Percentiles rank a stretch among this genome's conserved stretches.
These are phyloP conservation scores for Pharus latifolius DNA, from an alignment of 176 grass and related monocot genomes.

Conservation along the genomic window DNA sequence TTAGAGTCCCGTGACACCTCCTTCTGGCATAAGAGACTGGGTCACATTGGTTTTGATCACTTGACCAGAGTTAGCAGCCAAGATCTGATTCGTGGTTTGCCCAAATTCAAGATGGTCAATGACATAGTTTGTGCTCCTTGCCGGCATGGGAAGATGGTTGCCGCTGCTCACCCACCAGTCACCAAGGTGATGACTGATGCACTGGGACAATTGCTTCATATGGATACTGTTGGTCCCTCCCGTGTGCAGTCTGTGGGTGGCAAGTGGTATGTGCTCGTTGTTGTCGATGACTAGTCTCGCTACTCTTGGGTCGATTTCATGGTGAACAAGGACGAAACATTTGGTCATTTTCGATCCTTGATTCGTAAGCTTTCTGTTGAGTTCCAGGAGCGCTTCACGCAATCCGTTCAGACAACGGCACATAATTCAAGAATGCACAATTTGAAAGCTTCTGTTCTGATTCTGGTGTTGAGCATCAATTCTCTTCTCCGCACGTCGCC, in stretches of 20 bases:
- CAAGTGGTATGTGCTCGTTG: neutral
- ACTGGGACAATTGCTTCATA: neutral
- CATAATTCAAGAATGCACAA: neutral
- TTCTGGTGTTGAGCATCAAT: neutral
- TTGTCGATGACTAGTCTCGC: neutral
- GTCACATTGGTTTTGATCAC: neutral
- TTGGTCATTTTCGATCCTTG: neutral
- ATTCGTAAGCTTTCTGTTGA: neutral
- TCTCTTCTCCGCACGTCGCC: neutral
- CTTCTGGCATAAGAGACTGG: neutral
- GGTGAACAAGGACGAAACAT: neutral
- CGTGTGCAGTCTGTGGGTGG: neutral
- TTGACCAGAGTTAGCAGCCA: neutral
- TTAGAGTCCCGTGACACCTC: neutral
- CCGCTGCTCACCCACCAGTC: neutral
- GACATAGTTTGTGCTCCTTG: neutral
- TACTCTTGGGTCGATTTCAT: neutral
- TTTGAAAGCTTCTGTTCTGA: neutral
- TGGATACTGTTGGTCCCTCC: neutral
- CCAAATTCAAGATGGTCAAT: neutral
- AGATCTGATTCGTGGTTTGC: neutral
- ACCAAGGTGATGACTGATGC: neutral
- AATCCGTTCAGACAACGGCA: neutral
- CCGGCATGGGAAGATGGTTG: neutral
- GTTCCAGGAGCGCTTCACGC: neutral